phyloP scores from a whole-genome alignment of 1,284 basidiomycete genomes.

The Sutorius eximius region DNA sequence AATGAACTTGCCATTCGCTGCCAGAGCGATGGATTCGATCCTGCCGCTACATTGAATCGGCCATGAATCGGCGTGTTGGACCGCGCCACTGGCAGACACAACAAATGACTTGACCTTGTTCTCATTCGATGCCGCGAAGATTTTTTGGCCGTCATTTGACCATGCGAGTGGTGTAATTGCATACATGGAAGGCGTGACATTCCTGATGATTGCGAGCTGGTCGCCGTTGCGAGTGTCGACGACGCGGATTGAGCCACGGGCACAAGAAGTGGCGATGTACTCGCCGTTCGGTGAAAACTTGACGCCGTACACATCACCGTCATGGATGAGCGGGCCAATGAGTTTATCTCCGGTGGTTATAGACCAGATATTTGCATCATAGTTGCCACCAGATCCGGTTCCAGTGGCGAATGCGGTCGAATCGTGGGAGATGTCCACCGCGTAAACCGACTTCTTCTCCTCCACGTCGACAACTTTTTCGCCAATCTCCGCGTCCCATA shows the following conservation, averaged over 20 bases:
- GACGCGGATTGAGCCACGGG: not conserved
- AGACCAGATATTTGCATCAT: not conserved
- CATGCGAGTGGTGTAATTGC: not conserved
- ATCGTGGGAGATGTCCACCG: not conserved
- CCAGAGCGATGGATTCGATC: not conserved
- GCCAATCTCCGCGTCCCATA: not conserved
- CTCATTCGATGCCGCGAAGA: not conserved
- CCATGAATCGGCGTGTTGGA: not conserved
- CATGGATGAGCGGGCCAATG: not conserved
- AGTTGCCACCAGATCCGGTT: not conserved
- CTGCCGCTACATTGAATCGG: not conserved
- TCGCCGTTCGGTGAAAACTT: not conserved
- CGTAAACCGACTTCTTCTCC: not conserved
- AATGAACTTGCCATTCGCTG: not conserved
- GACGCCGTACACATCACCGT: not conserved
- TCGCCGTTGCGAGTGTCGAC: not conserved
- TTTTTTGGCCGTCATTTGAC: not conserved
- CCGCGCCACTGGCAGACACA: not conserved
- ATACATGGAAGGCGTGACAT: not conserved
- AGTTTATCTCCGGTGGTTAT: not conserved
- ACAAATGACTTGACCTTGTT: not conserved
- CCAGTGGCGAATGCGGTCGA: not conserved
- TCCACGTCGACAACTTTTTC: not conserved
- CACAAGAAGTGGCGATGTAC: not conserved
- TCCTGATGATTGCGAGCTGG: not conserved